Percentiles rank a stretch among this genome's conserved stretches.
Evolutionary conservation across 1,284 basidiomycete species (phyloP).

Genomic region (Pseudozyma hubeiensis): DNA sequence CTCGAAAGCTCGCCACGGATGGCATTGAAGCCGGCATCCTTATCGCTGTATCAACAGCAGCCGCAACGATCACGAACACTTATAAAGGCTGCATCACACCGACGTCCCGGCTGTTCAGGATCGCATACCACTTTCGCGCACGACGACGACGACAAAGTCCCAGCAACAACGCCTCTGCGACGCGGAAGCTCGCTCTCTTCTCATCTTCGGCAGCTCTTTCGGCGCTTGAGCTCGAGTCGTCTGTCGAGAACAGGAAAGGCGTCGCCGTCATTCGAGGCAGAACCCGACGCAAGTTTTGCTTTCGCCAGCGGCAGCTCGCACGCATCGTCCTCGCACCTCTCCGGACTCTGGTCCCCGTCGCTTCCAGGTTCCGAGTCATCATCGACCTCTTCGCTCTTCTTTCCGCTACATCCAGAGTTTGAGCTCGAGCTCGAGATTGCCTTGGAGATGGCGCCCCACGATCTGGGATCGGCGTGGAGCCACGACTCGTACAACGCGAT

Average conservation of each 20-base stretch:
- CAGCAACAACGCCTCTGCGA: neutral
- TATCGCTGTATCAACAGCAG: slow-evolving; percentile 2
- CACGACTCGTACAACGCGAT: slow-evolving; percentile 41
- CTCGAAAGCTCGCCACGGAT: neutral
- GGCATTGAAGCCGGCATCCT: neutral
- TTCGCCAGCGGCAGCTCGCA: slow-evolving; percentile 1
- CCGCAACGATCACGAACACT: neutral
- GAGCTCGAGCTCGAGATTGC: slow-evolving; percentile 48
- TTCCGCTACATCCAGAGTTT: slow-evolving; percentile 31
- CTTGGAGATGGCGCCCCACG: slow-evolving; percentile 40
- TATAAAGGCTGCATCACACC: slow-evolving; percentile 3
- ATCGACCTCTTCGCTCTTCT: slow-evolving; percentile 22
- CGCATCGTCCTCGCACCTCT: slow-evolving; percentile 13
- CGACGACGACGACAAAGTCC: neutral
- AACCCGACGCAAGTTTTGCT: neutral
- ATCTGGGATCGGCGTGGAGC: slow-evolving; percentile 43
- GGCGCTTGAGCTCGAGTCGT: slow-evolving; percentile 3
- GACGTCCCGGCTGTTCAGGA: too few relatives aligned
- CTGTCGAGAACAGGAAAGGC: neutral
- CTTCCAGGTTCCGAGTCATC: slow-evolving; percentile 13
- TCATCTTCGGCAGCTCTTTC: slow-evolving; percentile 17
- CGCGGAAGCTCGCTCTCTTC: slow-evolving; percentile 17
- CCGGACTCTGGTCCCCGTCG: slow-evolving; percentile 1
- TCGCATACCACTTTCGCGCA: neutral
- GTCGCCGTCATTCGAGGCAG: neutral